Base-by-base conservation (phyloP, 2,329 filamentous ascomycete genomes). In the Alternaria hordeiaustralica region DNA sequence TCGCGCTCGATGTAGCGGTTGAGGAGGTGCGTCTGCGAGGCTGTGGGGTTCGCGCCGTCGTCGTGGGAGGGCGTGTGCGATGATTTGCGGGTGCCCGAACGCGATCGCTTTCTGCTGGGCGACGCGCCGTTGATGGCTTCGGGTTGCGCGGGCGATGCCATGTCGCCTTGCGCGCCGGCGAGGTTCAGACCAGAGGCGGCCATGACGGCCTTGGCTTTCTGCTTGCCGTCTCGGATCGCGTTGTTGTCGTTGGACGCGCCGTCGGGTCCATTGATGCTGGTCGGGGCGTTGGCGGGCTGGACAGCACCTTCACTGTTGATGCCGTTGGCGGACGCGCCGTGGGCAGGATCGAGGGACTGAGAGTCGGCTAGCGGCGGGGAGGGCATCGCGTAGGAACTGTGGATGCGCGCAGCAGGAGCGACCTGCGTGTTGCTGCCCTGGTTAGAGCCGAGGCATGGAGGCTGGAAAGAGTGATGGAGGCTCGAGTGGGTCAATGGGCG, bases 1-100 rank as follows among this genome's bases (percentile, higher is more conserved):
- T 92, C 89, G 72, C 89, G 87, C 69, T 87, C 85, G 55, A 89
- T 85, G 79, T 91, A 91, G 72, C 89, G 85, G 55, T 90, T 85
- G 41, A 92, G 82, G 36, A 88, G 79, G 28, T 87, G 82, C 12
- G 67, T 75, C 71, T 78, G 75, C 69, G 70, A 78, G 68, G 68
- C 69, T 61, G 79, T 69, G 71, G 74, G 66, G 73, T 76, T 21
- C 79, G 83, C 69, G 82, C 80, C 49, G 20, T 51, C 54, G 72
- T 78, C 64, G 71, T 80, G 64, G 72, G 77, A 49, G 66, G 76
- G 68, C 18, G 72, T 71, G 5, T 80, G 80, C 21, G 84, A 76
- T 8, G 81, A 84, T 26, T 84, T 82, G 64, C 84, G 84, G 18
- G 87, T 87, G 30, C 87, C 87, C 63, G 88, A 88, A 58, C 86